phyloP scores from a whole-genome alignment of 1,284 basidiomycete genomes.

The Singerocomus rubriflavus region DNA sequence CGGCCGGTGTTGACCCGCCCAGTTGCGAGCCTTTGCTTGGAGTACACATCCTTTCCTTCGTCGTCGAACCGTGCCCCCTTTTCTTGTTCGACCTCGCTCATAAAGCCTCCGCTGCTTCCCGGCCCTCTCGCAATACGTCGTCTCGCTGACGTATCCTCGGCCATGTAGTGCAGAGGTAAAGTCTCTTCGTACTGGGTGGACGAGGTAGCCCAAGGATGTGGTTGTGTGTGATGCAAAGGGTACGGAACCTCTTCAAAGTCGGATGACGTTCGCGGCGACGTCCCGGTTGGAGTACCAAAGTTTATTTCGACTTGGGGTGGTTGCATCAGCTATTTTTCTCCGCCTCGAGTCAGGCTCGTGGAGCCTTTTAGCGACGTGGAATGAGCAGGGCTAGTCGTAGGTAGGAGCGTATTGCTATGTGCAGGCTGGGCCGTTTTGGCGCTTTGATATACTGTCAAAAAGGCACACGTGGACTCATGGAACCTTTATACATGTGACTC shows the following conservation, averaged over 20 bases:
- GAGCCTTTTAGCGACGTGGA: slow-evolving; percentile 4
- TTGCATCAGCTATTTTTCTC: slow-evolving; percentile 47
- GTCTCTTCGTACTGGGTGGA: slow-evolving; percentile 45
- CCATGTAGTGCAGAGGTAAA: slow-evolving; percentile 69
- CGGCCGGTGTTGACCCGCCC: slow-evolving; percentile 58
- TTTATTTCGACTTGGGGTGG: slow-evolving; percentile 66
- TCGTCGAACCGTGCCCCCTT: slow-evolving; percentile 49
- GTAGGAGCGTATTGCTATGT: too few relatives aligned
- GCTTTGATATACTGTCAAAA: too few relatives aligned
- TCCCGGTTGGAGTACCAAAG: slow-evolving; percentile 55
- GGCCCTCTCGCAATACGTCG: slow-evolving; percentile 52
- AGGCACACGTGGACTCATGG: slow-evolving; percentile 15
- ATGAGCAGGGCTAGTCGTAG: too few relatives aligned
- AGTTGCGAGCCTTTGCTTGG: slow-evolving; percentile 51
- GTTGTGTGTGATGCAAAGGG: slow-evolving; percentile 42
- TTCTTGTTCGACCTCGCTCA: slow-evolving; percentile 37
- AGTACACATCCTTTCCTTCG: slow-evolving; percentile 72
- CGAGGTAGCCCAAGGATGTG: slow-evolving; percentile 33
- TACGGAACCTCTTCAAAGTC: slow-evolving; percentile 72
- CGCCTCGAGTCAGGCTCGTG: slow-evolving; percentile 10
- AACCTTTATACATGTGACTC: too few relatives aligned
- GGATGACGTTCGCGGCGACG: slow-evolving; percentile 46
- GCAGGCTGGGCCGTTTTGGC: too few relatives aligned
- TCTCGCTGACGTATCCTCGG: slow-evolving; percentile 61
- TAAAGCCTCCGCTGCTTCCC: slow-evolving; percentile 36